These are phyloP conservation scores for Fomitopsis betulina DNA, from an alignment of 1,284 basidiomycete species.

Conservation along the genomic window DNA sequence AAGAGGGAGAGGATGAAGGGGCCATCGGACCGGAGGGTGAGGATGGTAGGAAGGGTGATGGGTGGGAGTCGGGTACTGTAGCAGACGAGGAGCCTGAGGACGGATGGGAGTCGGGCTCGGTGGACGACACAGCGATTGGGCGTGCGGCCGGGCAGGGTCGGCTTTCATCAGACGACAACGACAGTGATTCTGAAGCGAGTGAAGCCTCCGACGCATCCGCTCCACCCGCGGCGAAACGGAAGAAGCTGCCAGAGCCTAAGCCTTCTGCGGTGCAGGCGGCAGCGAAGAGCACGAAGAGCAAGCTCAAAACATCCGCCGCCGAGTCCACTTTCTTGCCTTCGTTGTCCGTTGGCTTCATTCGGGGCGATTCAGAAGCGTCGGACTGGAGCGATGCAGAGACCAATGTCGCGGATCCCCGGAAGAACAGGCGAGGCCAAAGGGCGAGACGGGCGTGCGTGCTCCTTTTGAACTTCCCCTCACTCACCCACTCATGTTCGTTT, in stretches of 20 bases:
- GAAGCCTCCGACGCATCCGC: slow-evolving; percentile 13
- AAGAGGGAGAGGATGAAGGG: slow-evolving; percentile 15
- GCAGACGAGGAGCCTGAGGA: slow-evolving; percentile 9
- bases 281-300: slow-evolving; percentile 9
- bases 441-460: slow-evolving; percentile 83
- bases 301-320: slow-evolving; percentile 21
- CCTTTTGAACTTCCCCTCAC: background rate
- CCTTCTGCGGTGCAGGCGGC: background rate
- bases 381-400: slow-evolving; percentile 73
- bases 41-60: slow-evolving; percentile 18
- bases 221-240: background rate
- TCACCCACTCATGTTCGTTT: slow-evolving; percentile 5
- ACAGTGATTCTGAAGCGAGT: slow-evolving; percentile 9
- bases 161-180: slow-evolving; percentile 15
- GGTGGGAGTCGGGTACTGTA: slow-evolving; percentile 31
- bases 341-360: slow-evolving; percentile 79
- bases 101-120: slow-evolving; percentile 9
- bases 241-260: slow-evolving; percentile 2
- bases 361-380: slow-evolving; percentile 69
- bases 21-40: slow-evolving; percentile 10
- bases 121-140: slow-evolving; percentile 6
- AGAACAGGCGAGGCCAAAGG: slow-evolving; percentile 87
- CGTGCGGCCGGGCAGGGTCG: background rate
- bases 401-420: slow-evolving; percentile 49
- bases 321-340: slow-evolving; percentile 86